These are phyloP conservation scores for Cytospora mali DNA, from an alignment of 2,329 filamentous ascomycete species.

Conservation along the genomic window DNA sequence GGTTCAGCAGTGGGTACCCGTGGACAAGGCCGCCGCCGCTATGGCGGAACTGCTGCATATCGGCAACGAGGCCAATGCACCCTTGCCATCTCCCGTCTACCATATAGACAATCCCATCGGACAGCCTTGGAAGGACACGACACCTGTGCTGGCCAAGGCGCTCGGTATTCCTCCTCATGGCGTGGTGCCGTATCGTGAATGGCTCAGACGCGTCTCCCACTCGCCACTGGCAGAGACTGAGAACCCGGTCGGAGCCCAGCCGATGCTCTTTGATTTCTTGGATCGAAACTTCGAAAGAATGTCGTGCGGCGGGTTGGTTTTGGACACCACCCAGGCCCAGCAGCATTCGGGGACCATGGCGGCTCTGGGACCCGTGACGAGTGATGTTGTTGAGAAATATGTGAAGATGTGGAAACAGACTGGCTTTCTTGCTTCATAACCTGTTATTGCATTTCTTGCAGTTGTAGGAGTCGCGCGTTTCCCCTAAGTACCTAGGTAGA, in stretches of 20 bases:
- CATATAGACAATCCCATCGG: conserved; percentile 19
- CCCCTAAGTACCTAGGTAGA: too few relatives aligned
- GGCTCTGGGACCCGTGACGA: background rate
- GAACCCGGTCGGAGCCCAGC: conserved; percentile 36
- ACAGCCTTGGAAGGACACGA: conserved; percentile 3
- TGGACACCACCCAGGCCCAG: conserved; percentile 32
- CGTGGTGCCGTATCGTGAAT: conserved; percentile 35
- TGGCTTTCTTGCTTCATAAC: too few relatives aligned
- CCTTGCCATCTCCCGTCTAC: background rate
- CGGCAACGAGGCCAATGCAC: conserved; percentile 14
- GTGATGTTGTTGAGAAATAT: too few relatives aligned
- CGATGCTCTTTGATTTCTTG: conserved; percentile 35
- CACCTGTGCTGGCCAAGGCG: conserved; percentile 21
- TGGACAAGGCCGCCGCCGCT: conserved; percentile 40
- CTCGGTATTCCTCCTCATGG: conserved; percentile 29
- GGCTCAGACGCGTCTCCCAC: conserved; percentile 34
- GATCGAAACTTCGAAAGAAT: conserved; percentile 36
- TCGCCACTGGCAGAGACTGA: conserved; percentile 27
- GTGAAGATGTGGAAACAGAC: too few relatives aligned
- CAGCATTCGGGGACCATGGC: conserved; percentile 30
- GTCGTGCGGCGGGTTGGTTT: conserved; percentile 36
- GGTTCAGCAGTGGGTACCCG: conserved; percentile 48
- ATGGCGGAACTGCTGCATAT: conserved; percentile 33
- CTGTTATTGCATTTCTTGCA: too few relatives aligned
- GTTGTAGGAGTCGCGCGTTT: too few relatives aligned